Conservation (phyloP, 169 alveolate genomes). For the Eimeria praecox region DNA sequence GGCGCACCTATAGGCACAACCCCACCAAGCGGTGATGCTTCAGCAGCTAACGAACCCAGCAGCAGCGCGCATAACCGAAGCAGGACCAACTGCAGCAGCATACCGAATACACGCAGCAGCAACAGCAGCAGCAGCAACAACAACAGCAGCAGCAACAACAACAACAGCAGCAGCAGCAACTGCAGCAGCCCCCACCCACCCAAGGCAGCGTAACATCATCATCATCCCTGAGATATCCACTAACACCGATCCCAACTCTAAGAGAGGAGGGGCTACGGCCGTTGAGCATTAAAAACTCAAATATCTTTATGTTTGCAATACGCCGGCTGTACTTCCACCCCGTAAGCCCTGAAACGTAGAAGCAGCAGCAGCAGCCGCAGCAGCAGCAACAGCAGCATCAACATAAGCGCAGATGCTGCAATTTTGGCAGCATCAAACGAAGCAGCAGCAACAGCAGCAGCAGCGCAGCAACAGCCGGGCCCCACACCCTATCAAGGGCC, state of each 20-base stretch:
- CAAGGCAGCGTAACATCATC: conserved; percentile 88
- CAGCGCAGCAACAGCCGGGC: conserved; percentile 8
- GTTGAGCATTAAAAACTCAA: conserved; percentile 89
- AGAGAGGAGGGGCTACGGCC: conserved; percentile 87
- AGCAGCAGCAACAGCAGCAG: conserved; percentile 6
- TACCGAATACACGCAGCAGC: neutral
- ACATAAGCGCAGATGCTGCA: neutral
- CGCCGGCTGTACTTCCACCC: conserved; percentile 90
- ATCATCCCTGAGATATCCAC: conserved; percentile 87
- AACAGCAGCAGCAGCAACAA: neutral
- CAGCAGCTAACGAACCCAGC: neutral
- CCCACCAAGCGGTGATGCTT: neutral
- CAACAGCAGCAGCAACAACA: neutral
- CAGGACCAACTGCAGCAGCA: neutral
- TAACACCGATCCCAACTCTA: conserved; percentile 89
- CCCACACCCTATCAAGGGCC: neutral
- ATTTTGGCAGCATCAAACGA: neutral
- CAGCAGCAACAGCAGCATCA: neutral
- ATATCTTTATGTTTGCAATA: conserved; percentile 86
- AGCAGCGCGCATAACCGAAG: neutral
- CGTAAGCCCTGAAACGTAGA: conserved; percentile 81
- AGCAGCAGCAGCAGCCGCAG: conserved; percentile 23
- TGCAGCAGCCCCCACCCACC: conserved; percentile 85
- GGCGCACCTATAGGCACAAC: neutral
- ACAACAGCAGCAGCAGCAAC: neutral